phyloP scores from a whole-genome alignment of 108 stramenopile species.

The Nitzschia inconspicua region DNA sequence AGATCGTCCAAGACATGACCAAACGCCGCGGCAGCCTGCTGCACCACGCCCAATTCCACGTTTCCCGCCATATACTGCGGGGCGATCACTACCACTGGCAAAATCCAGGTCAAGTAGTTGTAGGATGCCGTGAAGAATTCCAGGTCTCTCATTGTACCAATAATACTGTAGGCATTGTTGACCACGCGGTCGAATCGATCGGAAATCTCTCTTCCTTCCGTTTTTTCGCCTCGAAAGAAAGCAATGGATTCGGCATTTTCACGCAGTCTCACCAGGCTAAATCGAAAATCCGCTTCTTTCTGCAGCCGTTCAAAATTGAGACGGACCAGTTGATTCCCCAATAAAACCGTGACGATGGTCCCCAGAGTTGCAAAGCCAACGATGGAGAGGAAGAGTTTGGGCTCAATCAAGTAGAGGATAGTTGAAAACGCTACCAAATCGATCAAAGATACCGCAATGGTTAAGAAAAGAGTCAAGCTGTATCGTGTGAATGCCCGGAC shows the following conservation, averaged over 20 bases:
- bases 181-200: slow-evolving; percentile 57
- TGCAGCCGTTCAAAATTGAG: slow-evolving; percentile 72
- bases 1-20: slow-evolving; percentile 82
- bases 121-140: slow-evolving; percentile 87
- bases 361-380: slow-evolving; percentile 72
- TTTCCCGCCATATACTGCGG: slow-evolving; percentile 80
- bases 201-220: slow-evolving; percentile 54
- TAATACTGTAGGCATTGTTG: slow-evolving; percentile 57
- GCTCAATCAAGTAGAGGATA: slow-evolving; percentile 81
- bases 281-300: slow-evolving; percentile 42
- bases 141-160: slow-evolving; percentile 65
- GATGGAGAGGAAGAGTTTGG: slow-evolving; percentile 76
- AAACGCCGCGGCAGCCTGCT: slow-evolving; percentile 64
- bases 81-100: slow-evolving; percentile 83
- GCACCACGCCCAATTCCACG: slow-evolving; percentile 86
- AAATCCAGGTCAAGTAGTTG: slow-evolving; percentile 75
- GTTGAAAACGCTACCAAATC: slow-evolving; percentile 82
- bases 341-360: slow-evolving; percentile 38
- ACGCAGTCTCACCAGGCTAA: slow-evolving; percentile 15
- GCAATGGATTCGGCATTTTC: slow-evolving; percentile 31
- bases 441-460: slow-evolving; percentile 67
- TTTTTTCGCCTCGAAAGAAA: slow-evolving; percentile 15
- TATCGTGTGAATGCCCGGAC: slow-evolving; percentile 81
- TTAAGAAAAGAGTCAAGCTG: slow-evolving; percentile 80
- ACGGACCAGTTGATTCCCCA: slow-evolving; percentile 57